Base-by-base conservation (phyloP, 2,329 filamentous ascomycete genomes). In the Curvularia lunata region DNA sequence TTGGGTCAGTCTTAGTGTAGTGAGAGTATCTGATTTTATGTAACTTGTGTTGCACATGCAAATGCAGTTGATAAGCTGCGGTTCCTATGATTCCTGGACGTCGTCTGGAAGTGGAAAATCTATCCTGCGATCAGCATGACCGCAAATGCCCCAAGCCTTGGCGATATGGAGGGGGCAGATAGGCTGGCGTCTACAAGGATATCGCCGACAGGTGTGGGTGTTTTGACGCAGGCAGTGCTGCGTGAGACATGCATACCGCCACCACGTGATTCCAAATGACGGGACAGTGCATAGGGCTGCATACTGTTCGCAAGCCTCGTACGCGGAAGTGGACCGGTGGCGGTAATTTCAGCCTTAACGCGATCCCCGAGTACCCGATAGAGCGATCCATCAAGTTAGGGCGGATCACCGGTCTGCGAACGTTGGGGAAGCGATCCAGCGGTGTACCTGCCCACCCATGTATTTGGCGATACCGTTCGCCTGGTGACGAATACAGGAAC, bases 231-330 rank as follows among this genome's bases (percentile, higher is more conserved):
- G 27, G 51, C 43, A 41, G 50, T 52, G 53, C 56, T 58, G 66
- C 54, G 66, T 74, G 61, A 71, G 68, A 72, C 67, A 66, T 66
- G 54, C 59, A 61, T 63, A 61, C 55, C 56, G 57, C 56, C 50
- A 58, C 69, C 67, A 70, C 70, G 70, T 73, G 69, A 63, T 54
- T 43, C 57, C 54, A 59, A 56, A 55, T 67, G 64, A 62, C 70
- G 68, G 71, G 69, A 65, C 53, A 23, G 54, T 63, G 70, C 71
- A 71, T 74, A 74, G 68, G 71, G 72, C 71, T 75, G 72, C 72
- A 75, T 58, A 61, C 64, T 50, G 46, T 56, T 38, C 49, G 66
- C 64, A 61, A 75, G 71, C 71, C 67, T 64, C 64, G 59, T 47
- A 52, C 48, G 58, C 52, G 54, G 49, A 59, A 48, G 61, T 48